Conservation (phyloP, 208 protist species). For the Trichomonas tenax region DNA sequence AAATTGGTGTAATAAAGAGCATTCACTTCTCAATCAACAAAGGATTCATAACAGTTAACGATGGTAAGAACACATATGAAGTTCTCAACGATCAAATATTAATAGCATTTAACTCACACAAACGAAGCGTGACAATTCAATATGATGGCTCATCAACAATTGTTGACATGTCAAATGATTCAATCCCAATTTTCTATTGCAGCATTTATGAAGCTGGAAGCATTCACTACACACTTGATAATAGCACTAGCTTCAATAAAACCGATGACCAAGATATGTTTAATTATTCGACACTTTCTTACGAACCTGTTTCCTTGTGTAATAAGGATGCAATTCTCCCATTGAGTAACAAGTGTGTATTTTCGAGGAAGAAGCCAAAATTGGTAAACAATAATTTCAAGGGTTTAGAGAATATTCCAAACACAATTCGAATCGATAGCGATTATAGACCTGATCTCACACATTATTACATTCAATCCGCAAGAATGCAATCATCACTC, state of each 20-base stretch:
- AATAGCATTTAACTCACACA: no score
- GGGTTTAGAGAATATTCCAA: not conserved
- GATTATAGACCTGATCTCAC: not conserved
- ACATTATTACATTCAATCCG: not conserved
- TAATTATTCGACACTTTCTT: not conserved
- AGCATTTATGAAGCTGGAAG: not conserved
- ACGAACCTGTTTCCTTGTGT: not conserved
- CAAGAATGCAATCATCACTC: not conserved
- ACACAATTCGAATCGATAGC: not conserved
- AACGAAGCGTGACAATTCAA: no score
- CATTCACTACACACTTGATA: not conserved
- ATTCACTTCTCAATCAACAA: no score
- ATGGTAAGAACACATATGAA: no score
- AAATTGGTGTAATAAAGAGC: no score
- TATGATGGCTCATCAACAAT: no score
- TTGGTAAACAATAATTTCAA: not conserved
- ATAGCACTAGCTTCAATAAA: no score
- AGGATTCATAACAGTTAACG: no score
- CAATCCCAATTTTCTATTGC: not conserved
- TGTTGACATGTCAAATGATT: not conserved
- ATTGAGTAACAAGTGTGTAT: not conserved
- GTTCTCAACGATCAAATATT: no score
- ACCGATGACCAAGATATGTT: not conserved
- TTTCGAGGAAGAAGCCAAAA: not conserved
- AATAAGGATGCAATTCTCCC: not conserved